phyloP scores from a whole-genome alignment of 768 basidiomycete genomes.

The Terana coerulea region DNA sequence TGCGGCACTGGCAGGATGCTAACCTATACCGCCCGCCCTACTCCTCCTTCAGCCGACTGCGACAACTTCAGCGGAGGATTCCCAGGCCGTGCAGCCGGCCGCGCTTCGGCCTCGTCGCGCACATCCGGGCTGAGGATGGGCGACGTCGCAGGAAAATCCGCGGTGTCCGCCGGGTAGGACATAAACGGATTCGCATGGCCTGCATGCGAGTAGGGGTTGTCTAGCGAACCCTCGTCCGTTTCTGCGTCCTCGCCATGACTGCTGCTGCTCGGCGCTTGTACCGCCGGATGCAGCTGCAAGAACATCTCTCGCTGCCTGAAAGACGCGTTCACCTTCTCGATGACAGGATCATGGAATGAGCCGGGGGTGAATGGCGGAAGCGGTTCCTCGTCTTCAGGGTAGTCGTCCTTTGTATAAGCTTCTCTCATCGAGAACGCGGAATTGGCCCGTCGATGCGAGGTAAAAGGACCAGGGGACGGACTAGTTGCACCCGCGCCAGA shows the following conservation, averaged over 20 bases:
- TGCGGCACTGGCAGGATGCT: background rate
- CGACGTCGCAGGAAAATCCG: background rate
- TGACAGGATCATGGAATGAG: conserved; percentile 21
- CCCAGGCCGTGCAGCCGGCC: background rate
- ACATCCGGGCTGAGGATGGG: background rate
- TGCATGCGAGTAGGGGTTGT: too few relatives aligned
- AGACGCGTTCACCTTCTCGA: conserved; percentile 22
- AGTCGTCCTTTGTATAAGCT: background rate
- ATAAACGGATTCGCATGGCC: too few relatives aligned
- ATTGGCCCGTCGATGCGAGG: background rate
- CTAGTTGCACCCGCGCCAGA: background rate
- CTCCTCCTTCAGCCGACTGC: background rate
- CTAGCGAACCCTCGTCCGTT: too few relatives aligned
- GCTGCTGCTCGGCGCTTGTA: too few relatives aligned
- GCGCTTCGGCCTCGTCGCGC: too few relatives aligned
- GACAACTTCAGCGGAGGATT: background rate
- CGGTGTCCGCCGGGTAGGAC: background rate
- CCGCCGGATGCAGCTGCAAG: background rate
- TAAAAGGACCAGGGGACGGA: background rate
- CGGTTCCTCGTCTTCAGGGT: background rate
- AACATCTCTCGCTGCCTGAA: conserved; percentile 7
- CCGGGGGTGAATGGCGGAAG: conserved; percentile 23
- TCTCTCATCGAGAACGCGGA: background rate
- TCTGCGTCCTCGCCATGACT: too few relatives aligned
- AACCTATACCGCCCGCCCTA: background rate